Base-by-base conservation (phyloP, 192 early-diverging fungal species). In the Backusella parvicylindrica region DNA sequence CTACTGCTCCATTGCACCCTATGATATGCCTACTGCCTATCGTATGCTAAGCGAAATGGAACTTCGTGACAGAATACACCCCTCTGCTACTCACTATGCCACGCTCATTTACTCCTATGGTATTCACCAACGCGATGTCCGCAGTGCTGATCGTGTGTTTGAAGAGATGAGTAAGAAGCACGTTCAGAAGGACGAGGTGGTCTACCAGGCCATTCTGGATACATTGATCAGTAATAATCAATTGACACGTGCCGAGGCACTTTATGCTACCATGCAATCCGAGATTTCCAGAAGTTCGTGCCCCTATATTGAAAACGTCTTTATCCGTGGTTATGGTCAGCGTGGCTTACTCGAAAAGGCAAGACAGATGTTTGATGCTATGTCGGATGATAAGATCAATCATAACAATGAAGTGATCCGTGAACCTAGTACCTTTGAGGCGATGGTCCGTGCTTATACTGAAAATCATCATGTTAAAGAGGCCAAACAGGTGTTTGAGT, bases 401-500 rank as follows among this genome's bases (percentile, higher is more conserved):
- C 53, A 47, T 30, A 35, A n/a, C 1, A 73, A 73, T 7, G 30
- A 31, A 69, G 81, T 89, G 43, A 65, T 84, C 36, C 80, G 86
- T 43, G 88, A 87, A 41, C 88, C 88, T 0, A 88, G 85, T 74
- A 89, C 86, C 13, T 89, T 85, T 79, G 85, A 86, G 64, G 85
- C 83, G 65, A 86, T 89, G 88, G 80, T 89, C 4, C 77, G 83
- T 35, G 85, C 82, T 13, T 88, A 88, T 53, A 28, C 85, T 35
- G 80, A 84, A 33, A 86, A 83, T 72, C 73, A 81, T 7, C 67
- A 81, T 67, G 26, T 81, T 13, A 70, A 72, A 12, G 72, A 84
- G 13, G 86, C 86, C 7, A 79, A 72, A 41, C 49, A 38, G 16
- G 49, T 83, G 23, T 71, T 83, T 15, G 67, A 75, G 16, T 43